These are phyloP conservation scores for Colletotrichum nymphaeae DNA, from an alignment of 2,329 filamentous ascomycete species.

Conservation along the genomic window DNA sequence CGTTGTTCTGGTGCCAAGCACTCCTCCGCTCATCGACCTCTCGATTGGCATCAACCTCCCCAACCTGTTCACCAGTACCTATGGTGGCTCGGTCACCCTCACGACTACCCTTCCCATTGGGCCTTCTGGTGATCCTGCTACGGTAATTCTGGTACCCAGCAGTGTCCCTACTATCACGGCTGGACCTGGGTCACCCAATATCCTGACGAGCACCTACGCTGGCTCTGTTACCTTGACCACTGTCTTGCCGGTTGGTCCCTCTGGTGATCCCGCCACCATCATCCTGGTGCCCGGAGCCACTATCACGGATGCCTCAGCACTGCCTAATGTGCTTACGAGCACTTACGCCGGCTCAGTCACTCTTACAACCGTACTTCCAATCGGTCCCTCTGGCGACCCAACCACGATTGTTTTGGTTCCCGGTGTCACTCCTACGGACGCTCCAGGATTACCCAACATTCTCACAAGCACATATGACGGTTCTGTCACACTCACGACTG, in stretches of 20 bases:
- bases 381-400: neutral
- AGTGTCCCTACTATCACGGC: neutral
- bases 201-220: neutral
- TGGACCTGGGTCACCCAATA: neutral
- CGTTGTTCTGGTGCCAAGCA: neutral
- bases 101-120: neutral
- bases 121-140: neutral
- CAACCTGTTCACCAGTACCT: neutral
- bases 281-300: constrained; percentile 2
- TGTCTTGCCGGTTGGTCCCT: neutral
- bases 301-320: neutral
- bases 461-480: neutral
- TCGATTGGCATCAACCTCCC: neutral
- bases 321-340: neutral
- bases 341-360: neutral
- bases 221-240: neutral
- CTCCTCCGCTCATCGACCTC: neutral
- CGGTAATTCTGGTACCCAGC: neutral
- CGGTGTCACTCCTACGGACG: neutral
- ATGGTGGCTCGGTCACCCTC: neutral
- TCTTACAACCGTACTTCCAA: neutral
- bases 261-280: neutral
- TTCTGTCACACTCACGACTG: neutral
- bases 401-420: neutral
- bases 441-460: neutral